A percentile compares a stretch with the other conserved stretches of the same genome.
phyloP scores from a whole-genome alignment of 1,284 basidiomycete genomes.

The Leccinum proliferum region DNA sequence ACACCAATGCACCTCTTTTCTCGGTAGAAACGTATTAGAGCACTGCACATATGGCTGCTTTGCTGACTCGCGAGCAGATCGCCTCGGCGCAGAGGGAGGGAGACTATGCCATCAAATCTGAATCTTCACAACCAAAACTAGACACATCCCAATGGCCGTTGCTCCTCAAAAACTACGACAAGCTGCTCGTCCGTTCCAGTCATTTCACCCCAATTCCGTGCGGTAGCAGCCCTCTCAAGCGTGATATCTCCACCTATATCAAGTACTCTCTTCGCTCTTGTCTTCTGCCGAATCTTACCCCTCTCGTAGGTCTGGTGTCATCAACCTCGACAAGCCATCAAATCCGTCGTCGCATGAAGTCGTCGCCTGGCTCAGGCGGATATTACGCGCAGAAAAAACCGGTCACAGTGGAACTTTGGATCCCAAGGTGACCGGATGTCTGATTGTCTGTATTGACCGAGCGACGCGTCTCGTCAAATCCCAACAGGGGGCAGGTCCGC shows the following conservation, averaged over 20 bases:
- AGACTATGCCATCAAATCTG: constrained; percentile 83
- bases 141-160: constrained; percentile 98
- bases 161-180: constrained; percentile 98
- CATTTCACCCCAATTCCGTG: constrained; percentile 98
- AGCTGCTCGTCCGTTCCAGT: constrained; percentile 87
- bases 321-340: constrained; percentile 99
- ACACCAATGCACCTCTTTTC: not conserved
- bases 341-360: constrained; percentile 99
- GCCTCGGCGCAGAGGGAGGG: constrained; percentile 67
- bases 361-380: constrained; percentile 97
- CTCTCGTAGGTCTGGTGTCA: constrained; percentile 80
- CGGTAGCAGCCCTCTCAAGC: constrained; percentile 89
- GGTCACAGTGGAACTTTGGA: constrained; percentile 98
- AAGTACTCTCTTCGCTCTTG: constrained; percentile 46
- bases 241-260: constrained; percentile 88
- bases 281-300: constrained; percentile 7
- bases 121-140: constrained; percentile 67
- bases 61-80: constrained; percentile 59
- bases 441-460: constrained; percentile 99
- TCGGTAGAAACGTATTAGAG: not conserved
- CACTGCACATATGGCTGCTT: constrained; percentile 28
- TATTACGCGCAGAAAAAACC: constrained; percentile 96
- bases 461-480: constrained; percentile 99
- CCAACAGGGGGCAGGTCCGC: constrained; percentile 88
- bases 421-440: constrained; percentile 98